Evolutionary conservation across 345 rosid genomes (phyloP), one percentile per base, ranked within the genome.

Genomic region (Microthlaspi erraticum): DNA sequence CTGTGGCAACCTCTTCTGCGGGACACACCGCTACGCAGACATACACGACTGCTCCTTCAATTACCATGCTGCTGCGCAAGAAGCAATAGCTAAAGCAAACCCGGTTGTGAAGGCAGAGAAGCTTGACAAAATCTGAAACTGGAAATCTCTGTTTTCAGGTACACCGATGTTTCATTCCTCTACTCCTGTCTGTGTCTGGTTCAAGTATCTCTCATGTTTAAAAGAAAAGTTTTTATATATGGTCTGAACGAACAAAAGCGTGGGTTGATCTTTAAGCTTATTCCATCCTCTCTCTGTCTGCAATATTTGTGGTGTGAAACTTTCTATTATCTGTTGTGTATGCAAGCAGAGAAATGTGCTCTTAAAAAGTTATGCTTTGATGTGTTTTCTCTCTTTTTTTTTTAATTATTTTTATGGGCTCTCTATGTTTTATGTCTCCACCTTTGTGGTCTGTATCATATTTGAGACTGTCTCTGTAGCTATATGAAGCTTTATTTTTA

Each of bases 31-130:
- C 67, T 92, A 92, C 71, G 91, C 98, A 14, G 92, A 88, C 77
- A 82, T 88, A 64, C 98, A 92, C 37, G 77, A 83, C 49, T 92
- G 98, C 67, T 83, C 84, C 37, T 92, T 88, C 54, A 88, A 92
- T 63, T 92, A 89, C 73, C 87, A 83, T 38, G 82, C 84, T 66
- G 87, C 91, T 77, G 96, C 84, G 2, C 89, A 86, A 66, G 90
- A 86, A 62, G 96, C 96, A 2, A 92, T 89, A 63, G 91, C 96
- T 13, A 88, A 82, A 78, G 91, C 96, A 61, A 92, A 92, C 77
- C 98, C 98, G 4, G 79, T 89, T 70, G 84, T 92, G 75, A 92
- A 85, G 76, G 94, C 96, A 46, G 94, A 89, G 79, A 92, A 92
- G 87, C 98, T 92, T 5, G 91, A 92, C 71, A 92, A 92, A 76